Conservation (phyloP, 257 asterid genomes). For the Lycium barbarum region DNA sequence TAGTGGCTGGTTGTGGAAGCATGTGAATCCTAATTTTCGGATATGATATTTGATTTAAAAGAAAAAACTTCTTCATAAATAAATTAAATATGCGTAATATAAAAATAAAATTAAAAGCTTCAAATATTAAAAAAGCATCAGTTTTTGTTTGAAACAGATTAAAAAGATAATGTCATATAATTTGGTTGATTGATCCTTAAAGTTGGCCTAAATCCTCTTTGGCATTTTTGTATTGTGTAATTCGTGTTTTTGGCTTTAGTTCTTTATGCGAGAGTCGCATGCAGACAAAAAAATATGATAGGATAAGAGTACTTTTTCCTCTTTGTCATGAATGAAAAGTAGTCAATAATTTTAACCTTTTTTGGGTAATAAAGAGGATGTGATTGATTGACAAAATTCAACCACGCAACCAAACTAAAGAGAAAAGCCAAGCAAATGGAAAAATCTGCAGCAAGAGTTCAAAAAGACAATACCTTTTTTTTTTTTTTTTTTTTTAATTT, state of each 20-base stretch:
- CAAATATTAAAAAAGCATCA: too few species aligned
- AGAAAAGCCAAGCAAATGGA: neutral
- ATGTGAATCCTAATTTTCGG: neutral
- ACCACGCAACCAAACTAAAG: neutral
- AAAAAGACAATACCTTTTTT: neutral
- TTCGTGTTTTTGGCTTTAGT: conserved; percentile 7
- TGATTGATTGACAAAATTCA: conserved; percentile 8
- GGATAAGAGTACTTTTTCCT: neutral
- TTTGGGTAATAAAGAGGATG: conserved; percentile 6
- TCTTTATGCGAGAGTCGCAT: neutral
- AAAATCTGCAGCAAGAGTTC: neutral
- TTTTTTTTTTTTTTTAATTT: too few species aligned
- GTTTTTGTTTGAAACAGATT: neutral
- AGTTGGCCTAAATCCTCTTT: neutral
- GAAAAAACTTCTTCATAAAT: neutral
- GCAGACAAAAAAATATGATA: neutral
- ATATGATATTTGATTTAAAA: neutral
- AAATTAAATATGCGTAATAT: neutral
- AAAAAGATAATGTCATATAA: neutral
- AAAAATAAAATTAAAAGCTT: too few species aligned
- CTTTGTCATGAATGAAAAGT: neutral
- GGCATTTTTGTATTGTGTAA: neutral
- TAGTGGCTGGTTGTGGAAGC: neutral
- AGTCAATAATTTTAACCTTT: conserved; percentile 1
- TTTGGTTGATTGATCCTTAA: neutral